Evolutionary conservation across 2,329 filamentous ascomycete genomes (phyloP).

Genomic region (Herpotrichia juniperi): DNA sequence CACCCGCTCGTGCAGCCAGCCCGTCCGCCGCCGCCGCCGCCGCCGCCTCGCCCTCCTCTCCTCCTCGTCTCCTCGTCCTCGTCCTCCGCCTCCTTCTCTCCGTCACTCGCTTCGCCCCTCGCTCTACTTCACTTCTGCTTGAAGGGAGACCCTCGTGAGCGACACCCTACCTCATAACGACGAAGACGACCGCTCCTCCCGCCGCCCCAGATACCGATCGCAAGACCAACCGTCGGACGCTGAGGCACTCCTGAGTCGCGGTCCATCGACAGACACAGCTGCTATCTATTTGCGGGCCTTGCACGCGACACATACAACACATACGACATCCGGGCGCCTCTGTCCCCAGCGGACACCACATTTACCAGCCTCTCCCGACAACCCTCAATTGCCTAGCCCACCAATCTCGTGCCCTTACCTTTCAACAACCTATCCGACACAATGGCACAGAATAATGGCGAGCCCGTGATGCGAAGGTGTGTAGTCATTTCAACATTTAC

Average conservation of each 20-base stretch:
- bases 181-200: neutral
- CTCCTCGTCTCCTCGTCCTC: neutral
- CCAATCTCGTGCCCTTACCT: neutral
- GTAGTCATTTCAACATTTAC: constrained; percentile 32
- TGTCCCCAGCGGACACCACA: neutral
- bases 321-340: neutral
- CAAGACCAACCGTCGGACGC: neutral
- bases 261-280: neutral
- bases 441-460: constrained; percentile 48
- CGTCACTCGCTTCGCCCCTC: neutral
- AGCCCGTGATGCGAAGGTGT: constrained; percentile 72
- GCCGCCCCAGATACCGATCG: neutral
- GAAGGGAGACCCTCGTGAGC: neutral
- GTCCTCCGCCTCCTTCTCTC: neutral
- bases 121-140: too few relatives aligned
- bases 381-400: too few relatives aligned
- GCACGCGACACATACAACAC: neutral
- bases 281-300: neutral
- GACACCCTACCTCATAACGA: neutral
- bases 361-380: too few relatives aligned
- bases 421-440: constrained; percentile 10
- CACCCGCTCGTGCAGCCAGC: neutral
- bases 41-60: neutral
- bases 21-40: neutral
- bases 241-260: neutral